Percentiles rank a stretch among this genome's conserved stretches.
Evolutionary conservation across 805 yeast genomes (phyloP).

Genomic region (Debaryomyces castellii): DNA sequence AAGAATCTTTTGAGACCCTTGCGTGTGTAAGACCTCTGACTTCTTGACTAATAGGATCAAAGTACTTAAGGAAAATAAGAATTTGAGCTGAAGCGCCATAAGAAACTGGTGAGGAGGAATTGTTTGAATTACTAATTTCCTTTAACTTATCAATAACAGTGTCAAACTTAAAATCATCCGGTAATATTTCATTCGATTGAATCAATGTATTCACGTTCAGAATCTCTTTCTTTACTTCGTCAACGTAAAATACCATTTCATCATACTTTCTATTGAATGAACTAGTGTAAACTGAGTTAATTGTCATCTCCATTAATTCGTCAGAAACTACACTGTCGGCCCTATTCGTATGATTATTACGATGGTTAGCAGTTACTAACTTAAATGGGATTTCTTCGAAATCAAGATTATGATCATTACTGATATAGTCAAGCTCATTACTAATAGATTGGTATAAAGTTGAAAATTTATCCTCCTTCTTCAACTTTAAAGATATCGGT

Average conservation of each 20-base stretch:
- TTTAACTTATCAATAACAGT: constrained; percentile 16
- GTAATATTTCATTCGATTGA: constrained; percentile 7
- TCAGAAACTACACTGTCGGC: constrained; percentile 43
- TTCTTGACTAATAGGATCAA: constrained; percentile 54
- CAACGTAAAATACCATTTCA: constrained; percentile 62
- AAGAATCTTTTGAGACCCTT: constrained; percentile 48
- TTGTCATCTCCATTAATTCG: constrained; percentile 32
- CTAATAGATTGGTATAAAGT: constrained; percentile 53
- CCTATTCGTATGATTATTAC: constrained; percentile 72
- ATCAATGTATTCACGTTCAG: constrained; percentile 24
- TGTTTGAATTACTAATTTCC: constrained; percentile 6
- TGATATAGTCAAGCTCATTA: constrained; percentile 37
- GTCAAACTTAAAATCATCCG: constrained; percentile 24
- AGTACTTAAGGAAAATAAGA: constrained; percentile 58
- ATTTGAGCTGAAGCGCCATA: constrained; percentile 18
- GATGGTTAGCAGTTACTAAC: constrained; percentile 63
- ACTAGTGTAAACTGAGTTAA: constrained; percentile 52
- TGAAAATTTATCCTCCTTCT: constrained; percentile 54
- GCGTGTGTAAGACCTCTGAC: constrained; percentile 68
- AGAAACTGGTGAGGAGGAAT: constrained; percentile 8
- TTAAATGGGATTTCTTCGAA: constrained; percentile 35
- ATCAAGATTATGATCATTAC: constrained; percentile 10
- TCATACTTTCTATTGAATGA: constrained; percentile 47
- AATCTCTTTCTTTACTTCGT: constrained; percentile 51
- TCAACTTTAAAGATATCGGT: constrained; percentile 51